Base-by-base conservation (phyloP, 495 filamentous ascomycete species). In the Pyronema domesticum region DNA sequence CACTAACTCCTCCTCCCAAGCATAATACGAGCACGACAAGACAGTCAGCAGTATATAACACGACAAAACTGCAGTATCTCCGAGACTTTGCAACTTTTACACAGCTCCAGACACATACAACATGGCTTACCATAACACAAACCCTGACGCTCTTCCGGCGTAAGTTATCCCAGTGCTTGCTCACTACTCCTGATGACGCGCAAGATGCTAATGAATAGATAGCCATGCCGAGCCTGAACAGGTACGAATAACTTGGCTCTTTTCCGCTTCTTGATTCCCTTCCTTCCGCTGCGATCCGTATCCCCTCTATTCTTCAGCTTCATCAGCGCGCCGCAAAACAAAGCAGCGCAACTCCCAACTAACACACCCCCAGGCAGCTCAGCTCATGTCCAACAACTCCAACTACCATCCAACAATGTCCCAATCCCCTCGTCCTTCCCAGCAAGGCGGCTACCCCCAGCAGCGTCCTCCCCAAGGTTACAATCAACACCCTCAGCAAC, bases 81-180 rank as follows among this genome's bases (percentile, higher is more conserved):
- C 23, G 23, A 30, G 1, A 30, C 23, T 30, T 30, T 30, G 23
- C 23, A 5, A 30, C 23, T 30, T 30, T 30, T 2, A 30, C 23
- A 30, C 23, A 30, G 23, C 23, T 30, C 23, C 1, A 30, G 23
- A 30, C 23, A 30, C 23, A 30, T 30, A 30, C 23, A 30, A 30
- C 13, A 98, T 96, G 91, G 91, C 91, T 34, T 96, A 98, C 76
- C 94, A 93, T 67, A 79, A 81, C 63, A 76, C 84, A 71, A 95
- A 98, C 65, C 89, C 89, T n/a, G 93, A 98, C 72, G 86, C 87
- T 69, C 79, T 98, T 56, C 91, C 91, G 68, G 86, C 87, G 82
- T 94, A 73, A 79, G 87, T 80, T 49, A n/a, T 15, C 5, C n/a
- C 33, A 37, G 35, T 23, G 13, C 30, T 37, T 11, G 18, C n/a